Evolutionary conservation across 2,329 filamentous ascomycete species (phyloP).

Genomic region (Monilinia laxa): DNA sequence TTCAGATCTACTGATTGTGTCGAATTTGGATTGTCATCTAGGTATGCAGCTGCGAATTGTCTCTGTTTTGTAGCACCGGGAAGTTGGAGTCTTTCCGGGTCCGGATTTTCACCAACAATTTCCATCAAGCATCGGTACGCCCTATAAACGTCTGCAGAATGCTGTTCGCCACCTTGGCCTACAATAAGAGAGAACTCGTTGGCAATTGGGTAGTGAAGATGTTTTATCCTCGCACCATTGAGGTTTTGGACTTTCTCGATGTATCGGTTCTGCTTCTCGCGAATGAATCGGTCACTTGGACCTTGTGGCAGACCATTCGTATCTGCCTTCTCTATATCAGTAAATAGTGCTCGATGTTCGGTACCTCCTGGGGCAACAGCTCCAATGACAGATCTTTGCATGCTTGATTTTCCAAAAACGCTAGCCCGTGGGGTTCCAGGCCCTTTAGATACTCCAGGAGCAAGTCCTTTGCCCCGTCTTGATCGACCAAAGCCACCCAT

Average conservation of each 20-base stretch:
- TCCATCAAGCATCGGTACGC: constrained; percentile 79
- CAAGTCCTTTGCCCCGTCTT: constrained; percentile 49
- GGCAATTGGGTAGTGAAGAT: constrained; percentile 69
- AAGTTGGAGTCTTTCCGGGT: constrained; percentile 57
- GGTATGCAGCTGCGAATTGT: constrained; percentile 72
- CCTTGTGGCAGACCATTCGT: constrained; percentile 47
- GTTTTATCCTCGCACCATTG: constrained; percentile 69
- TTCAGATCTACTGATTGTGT: constrained; percentile 64
- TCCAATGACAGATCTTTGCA: constrained; percentile 86
- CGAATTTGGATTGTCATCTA: constrained; percentile 71
- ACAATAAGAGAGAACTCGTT: constrained; percentile 76
- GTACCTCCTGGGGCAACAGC: constrained; percentile 66
- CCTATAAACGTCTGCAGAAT: constrained; percentile 73
- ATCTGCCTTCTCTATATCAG: constrained; percentile 62
- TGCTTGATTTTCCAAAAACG: constrained; percentile 65
- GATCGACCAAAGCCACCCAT: constrained; percentile 59
- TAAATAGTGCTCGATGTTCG: constrained; percentile 61
- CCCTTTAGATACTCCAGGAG: constrained; percentile 39
- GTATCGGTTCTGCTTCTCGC: constrained; percentile 82
- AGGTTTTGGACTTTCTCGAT: constrained; percentile 76
- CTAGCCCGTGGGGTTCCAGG: constrained; percentile 46
- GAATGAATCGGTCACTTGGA: constrained; percentile 70
- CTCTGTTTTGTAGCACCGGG: constrained; percentile 70
- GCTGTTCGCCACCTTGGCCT: constrained; percentile 64
- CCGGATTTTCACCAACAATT: constrained; percentile 71